Percentiles rank a stretch among this genome's conserved stretches.
phyloP scores from a whole-genome alignment of 2,329 filamentous ascomycete genomes.

The Rutstroemia sp. region DNA sequence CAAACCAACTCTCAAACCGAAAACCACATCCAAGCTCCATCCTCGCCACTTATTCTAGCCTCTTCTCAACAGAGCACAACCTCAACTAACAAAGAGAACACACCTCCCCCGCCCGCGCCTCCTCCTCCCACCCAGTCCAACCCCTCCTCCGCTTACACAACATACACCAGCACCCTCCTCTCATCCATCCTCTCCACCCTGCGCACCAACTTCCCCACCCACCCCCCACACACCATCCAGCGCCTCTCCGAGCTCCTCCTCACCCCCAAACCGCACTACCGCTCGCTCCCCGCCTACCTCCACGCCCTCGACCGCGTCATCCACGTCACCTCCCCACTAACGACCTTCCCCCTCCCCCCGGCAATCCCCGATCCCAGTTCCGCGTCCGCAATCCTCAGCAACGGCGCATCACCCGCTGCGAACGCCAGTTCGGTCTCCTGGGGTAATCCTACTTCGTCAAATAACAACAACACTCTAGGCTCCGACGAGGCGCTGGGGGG shows the following conservation, averaged over 20 bases:
- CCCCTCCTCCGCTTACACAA: constrained; percentile 12
- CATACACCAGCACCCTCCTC: constrained; percentile 55
- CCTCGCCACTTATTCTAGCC: constrained; percentile 42
- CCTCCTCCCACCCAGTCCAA: constrained; percentile 21
- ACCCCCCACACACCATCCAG: constrained; percentile 89
- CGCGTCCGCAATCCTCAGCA: constrained; percentile 42
- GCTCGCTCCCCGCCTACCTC: constrained; percentile 73
- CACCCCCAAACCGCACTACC: constrained; percentile 70
- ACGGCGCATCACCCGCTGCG: constrained; percentile 42
- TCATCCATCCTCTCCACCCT: constrained; percentile 55
- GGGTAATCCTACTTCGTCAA: constrained; percentile 37
- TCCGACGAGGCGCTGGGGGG: constrained; percentile 87
- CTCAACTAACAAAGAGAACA: constrained; percentile 63
- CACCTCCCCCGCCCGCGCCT: constrained; percentile 34
- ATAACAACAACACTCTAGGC: constrained; percentile 45
- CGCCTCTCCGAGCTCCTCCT: constrained; percentile 82
- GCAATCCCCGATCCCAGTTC: constrained; percentile 51
- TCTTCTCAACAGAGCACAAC: constrained; percentile 32
- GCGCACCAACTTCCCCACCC: constrained; percentile 55
- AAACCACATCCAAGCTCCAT: constrained; percentile 39
- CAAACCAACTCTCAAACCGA: constrained; percentile 42
- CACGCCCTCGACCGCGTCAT: constrained; percentile 87
- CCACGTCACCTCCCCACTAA: constrained; percentile 75
- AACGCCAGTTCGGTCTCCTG: constrained; percentile 38
- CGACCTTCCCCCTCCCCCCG: constrained; percentile 75